Base-by-base conservation (phyloP, 108 stramenopile species). In the Cyclotella choctawhatcheeana region DNA sequence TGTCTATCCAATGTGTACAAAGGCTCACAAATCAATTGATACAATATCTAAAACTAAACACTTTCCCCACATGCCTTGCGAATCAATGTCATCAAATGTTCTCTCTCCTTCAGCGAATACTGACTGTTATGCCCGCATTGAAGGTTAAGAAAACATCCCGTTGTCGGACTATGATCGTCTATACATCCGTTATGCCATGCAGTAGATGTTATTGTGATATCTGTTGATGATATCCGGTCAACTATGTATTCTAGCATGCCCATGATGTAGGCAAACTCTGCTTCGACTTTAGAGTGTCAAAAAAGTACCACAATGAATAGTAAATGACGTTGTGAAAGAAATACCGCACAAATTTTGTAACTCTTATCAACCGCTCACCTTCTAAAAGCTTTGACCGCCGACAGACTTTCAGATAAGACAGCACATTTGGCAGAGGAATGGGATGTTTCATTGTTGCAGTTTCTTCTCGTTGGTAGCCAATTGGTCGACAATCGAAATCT, bases 101-200 rank as follows among this genome's bases (percentile, higher is more conserved):
- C 65, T 17, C 88, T 80, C 65, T 95, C 94, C 30, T 74, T 80
- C 5, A 55, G 53, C 5, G 89, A 87, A 67, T 88, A 95, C 17
- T 86, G 89, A 78, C 84, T 89, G 50, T 95, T 95, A 79, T 95
- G 94, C 3, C 94, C 94, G 76, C 94, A 95, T 29, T 90, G 86
- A 4, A 95, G 76, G 55, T 91, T 91, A 37, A 93, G 60, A 64
- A 92, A 95, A 14, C 76, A 84, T 37, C 94, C 84, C n/a, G 74
- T 71, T 14, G 81, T 66, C 8, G 58, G 16, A 14, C 44, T 89
- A 4, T 77, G 62, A n/a, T 67, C 37, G 8, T 70, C 69, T 26
- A 40, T 59, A 2, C 50, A 25, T 20, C 59, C 53, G 35, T 48
- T 72, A 24, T 79, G 27, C 45, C 71, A 53, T 40, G 78, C 65